Evolutionary conservation across 371 early-diverging fungal species (phyloP).

Genomic region (Cokeromyces recurvatus): DNA sequence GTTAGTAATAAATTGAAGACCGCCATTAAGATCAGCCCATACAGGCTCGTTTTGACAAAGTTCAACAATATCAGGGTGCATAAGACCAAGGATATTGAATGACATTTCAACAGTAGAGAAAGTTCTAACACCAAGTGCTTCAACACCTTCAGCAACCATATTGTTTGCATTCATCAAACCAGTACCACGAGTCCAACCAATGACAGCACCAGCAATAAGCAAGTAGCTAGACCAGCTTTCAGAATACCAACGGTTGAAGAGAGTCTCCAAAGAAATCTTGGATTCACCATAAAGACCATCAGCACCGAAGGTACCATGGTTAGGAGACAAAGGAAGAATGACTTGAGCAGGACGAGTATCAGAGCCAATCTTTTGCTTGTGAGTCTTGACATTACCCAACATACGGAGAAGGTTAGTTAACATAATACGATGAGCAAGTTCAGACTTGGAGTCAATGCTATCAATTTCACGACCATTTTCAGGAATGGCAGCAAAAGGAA

Average conservation of each 20-base stretch:
- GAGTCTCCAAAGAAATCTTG: constrained; percentile 87
- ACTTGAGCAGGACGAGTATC: constrained; percentile 88
- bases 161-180: constrained; percentile 92
- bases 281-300: constrained; percentile 94
- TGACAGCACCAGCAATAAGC: constrained; percentile 86
- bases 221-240: constrained; percentile 89
- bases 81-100: constrained; percentile 86
- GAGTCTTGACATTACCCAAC: constrained; percentile 75
- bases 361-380: constrained; percentile 72
- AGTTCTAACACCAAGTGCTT: constrained; percentile 85
- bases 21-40: constrained; percentile 92
- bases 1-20: constrained; percentile 79
- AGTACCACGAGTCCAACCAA: constrained; percentile 97
- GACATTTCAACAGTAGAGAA: constrained; percentile 92
- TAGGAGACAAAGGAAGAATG: constrained; percentile 89
- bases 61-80: constrained; percentile 80
- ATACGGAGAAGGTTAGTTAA: constrained; percentile 82
- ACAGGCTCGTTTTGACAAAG: constrained; percentile 78
- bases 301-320: constrained; percentile 91
- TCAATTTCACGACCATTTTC: constrained; percentile 87
- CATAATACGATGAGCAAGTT: constrained; percentile 90
- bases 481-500: constrained; percentile 93
- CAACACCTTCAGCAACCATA: constrained; percentile 86
- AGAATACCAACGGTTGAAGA: constrained; percentile 88
- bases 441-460: constrained; percentile 77